phyloP scores from a whole-genome alignment of 2,329 filamentous ascomycete genomes.

The Alternaria triticimaculans region DNA sequence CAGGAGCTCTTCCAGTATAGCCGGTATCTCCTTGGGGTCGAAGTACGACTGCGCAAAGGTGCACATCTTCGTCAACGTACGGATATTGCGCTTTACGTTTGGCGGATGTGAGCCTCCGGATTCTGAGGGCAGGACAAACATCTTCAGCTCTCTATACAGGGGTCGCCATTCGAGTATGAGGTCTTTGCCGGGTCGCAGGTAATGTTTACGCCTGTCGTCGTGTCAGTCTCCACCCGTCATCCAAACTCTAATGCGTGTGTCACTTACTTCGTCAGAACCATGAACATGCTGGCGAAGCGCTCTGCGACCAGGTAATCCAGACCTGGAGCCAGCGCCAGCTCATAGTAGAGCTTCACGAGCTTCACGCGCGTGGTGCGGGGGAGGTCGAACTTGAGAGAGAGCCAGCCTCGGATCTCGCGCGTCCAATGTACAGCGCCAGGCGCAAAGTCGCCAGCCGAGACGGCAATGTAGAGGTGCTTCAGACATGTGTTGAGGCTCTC shows the following conservation, averaged over 20 bases:
- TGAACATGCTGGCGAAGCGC: conserved; percentile 95
- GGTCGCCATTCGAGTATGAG: conserved; percentile 92
- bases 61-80: conserved; percentile 85
- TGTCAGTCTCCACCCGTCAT: conserved; percentile 35
- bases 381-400: conserved; percentile 96
- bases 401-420: conserved; percentile 91
- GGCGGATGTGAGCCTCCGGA: conserved; percentile 68
- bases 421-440: conserved; percentile 97
- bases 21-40: conserved; percentile 82
- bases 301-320: conserved; percentile 83
- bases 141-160: conserved; percentile 90
- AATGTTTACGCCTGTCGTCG: conserved; percentile 81
- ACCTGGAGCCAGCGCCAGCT: conserved; percentile 87
- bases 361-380: conserved; percentile 81
- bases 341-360: conserved; percentile 91
- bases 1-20: conserved; percentile 64
- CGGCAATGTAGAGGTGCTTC: conserved; percentile 89
- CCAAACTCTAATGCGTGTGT: background rate
- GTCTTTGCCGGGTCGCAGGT: conserved; percentile 88
- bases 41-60: conserved; percentile 92
- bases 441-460: conserved; percentile 91
- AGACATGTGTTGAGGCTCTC: conserved; percentile 84
- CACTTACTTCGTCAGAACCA: conserved; percentile 87
- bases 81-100: conserved; percentile 69
- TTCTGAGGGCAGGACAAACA: conserved; percentile 85